Percentiles rank a stretch among this genome's conserved stretches.
Conservation (phyloP, 2,329 filamentous ascomycete species). For the Claviceps spartinae region DNA sequence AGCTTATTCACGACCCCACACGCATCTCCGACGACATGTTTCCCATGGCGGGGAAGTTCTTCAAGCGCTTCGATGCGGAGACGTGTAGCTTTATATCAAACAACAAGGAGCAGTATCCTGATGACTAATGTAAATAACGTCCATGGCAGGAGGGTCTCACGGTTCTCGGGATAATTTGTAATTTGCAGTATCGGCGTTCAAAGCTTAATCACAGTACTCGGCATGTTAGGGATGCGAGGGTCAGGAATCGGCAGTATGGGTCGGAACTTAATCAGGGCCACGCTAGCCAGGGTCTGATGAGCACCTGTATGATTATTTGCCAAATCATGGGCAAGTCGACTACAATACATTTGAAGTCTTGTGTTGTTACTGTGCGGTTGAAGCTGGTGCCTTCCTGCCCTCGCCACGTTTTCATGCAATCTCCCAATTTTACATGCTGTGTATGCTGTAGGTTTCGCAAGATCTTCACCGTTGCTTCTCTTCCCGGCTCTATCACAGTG, state of each 20-base stretch:
- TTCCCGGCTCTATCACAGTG: background rate
- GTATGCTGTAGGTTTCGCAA: background rate
- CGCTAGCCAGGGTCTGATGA: background rate
- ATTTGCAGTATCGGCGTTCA: no score
- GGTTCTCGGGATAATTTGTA: background rate
- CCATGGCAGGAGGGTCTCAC: background rate
- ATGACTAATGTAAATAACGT: slow-evolving; percentile 42
- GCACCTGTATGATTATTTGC: background rate
- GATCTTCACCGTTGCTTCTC: background rate
- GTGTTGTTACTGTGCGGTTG: background rate
- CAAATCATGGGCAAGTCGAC: background rate
- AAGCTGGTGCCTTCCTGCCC: background rate
- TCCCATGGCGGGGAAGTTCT: slow-evolving; percentile 65
- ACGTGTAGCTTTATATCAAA: slow-evolving; percentile 71
- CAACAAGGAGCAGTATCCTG: slow-evolving; percentile 64
- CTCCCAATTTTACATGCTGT: background rate
- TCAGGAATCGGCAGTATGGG: background rate
- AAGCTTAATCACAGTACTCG: background rate
- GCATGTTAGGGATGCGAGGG: background rate
- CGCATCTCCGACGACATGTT: slow-evolving; percentile 45
- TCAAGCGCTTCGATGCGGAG: slow-evolving; percentile 67
- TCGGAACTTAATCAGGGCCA: background rate
- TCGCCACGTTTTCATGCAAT: background rate
- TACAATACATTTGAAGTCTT: background rate
- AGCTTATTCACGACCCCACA: slow-evolving; percentile 36